phyloP scores from a whole-genome alignment of 1,139 yeast genomes.

The Hyphopichia buzzinii region DNA sequence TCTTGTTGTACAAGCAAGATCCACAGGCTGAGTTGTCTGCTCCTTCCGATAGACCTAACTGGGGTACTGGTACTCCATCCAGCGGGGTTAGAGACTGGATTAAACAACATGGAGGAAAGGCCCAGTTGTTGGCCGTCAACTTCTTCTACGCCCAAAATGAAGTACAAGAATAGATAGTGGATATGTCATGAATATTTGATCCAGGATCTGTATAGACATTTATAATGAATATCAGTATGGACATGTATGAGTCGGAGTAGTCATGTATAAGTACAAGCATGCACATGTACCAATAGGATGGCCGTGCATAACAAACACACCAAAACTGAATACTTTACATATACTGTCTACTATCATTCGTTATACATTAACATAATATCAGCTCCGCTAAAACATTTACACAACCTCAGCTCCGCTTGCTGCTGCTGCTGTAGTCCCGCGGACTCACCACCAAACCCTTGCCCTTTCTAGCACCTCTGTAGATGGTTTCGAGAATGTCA shows the following conservation, averaged over 20 bases:
- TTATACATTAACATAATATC: too few species aligned
- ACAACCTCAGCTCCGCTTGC: slow-evolving; percentile 2
- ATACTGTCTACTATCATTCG: too few species aligned
- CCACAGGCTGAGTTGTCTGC: slow-evolving; percentile 33
- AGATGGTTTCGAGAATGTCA: slow-evolving; percentile 86
- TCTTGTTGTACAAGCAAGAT: slow-evolving; percentile 67
- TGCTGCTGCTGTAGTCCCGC: slow-evolving; percentile 47
- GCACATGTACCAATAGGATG: too few species aligned
- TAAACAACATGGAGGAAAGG: slow-evolving; percentile 56
- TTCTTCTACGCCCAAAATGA: slow-evolving; percentile 75
- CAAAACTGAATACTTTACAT: too few species aligned
- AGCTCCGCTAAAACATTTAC: too few species aligned
- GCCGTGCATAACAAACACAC: too few species aligned
- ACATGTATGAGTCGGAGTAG: not conserved
- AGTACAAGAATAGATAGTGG: slow-evolving; percentile 27
- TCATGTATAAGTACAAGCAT: too few species aligned
- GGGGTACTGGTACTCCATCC: slow-evolving; percentile 82
- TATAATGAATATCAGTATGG: not conserved
- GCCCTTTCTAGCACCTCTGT: slow-evolving; percentile 89
- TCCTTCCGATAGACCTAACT: slow-evolving; percentile 65
- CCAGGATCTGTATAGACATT: not conserved
- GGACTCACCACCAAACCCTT: slow-evolving; percentile 91
- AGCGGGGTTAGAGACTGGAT: slow-evolving; percentile 76
- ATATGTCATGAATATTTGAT: not conserved
- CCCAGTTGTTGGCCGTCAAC: slow-evolving; percentile 69